These are phyloP conservation scores for Emergomyces pasteurianus DNA, from an alignment of 2,329 filamentous ascomycete species.

Conservation along the genomic window DNA sequence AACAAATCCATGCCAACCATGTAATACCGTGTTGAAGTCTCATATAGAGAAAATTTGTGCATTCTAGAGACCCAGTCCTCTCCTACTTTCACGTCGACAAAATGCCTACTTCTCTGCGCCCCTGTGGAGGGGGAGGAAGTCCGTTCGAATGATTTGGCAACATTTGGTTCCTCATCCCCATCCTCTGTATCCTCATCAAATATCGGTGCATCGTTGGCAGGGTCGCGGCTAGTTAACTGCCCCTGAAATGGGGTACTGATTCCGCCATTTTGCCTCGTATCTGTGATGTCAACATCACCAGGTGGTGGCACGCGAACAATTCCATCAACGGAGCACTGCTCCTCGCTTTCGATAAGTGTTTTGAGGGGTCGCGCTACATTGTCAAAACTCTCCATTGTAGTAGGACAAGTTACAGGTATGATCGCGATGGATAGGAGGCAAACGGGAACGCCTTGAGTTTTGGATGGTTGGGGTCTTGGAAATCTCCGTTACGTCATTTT, in stretches of 20 bases:
- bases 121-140: constrained; percentile 26
- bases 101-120: constrained; percentile 26
- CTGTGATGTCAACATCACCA: neutral
- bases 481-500: neutral
- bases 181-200: constrained; percentile 24
- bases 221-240: neutral
- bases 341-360: constrained; percentile 14
- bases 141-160: constrained; percentile 35
- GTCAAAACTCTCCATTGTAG: constrained; percentile 29
- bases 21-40: constrained; percentile 87
- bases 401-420: neutral
- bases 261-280: neutral
- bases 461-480: neutral
- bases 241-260: neutral
- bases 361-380: constrained; percentile 22
- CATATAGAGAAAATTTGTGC: constrained; percentile 97
- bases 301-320: constrained; percentile 8
- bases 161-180: constrained; percentile 33
- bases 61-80: constrained; percentile 48
- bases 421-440: neutral
- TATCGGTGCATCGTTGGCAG: constrained; percentile 14
- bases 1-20: constrained; percentile 86
- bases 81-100: constrained; percentile 21
- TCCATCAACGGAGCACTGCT: constrained; percentile 13
- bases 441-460: neutral